Evolutionary conservation across 306 rosid genomes (phyloP).

Genomic region (Abrus precatorius): DNA sequence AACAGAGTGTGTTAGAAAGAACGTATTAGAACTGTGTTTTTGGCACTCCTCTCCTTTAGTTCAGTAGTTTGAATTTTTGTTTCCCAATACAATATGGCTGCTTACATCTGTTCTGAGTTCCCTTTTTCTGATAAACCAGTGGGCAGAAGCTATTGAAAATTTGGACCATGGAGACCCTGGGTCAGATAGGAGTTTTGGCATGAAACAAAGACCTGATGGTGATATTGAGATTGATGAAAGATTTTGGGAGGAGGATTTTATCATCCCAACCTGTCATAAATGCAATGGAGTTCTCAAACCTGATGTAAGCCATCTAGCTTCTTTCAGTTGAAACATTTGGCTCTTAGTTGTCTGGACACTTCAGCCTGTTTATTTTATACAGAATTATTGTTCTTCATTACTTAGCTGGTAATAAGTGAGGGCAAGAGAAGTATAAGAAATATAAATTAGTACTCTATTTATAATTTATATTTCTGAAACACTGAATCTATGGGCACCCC

Average conservation of each 20-base stretch:
- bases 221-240: conserved; percentile 94
- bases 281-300: conserved; percentile 95
- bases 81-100: conserved; percentile 29
- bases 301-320: conserved; percentile 67
- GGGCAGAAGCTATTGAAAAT: conserved; percentile 91
- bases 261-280: conserved; percentile 80
- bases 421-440: conserved; percentile 4
- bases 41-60: too few species aligned
- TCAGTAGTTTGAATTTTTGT: conserved; percentile 17
- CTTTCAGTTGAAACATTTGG: conserved; percentile 33
- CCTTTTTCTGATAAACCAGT: conserved; percentile 57
- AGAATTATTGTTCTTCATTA: conserved; percentile 9
- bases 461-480: conserved; percentile 9
- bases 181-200: conserved; percentile 90
- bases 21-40: too few species aligned
- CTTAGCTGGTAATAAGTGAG: conserved; percentile 21
- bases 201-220: conserved; percentile 98
- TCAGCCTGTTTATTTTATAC: neutral
- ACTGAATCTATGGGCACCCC: neutral
- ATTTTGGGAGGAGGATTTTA: conserved; percentile 92
- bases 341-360: conserved; percentile 26
- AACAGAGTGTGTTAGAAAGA: too few species aligned
- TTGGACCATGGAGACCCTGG: conserved; percentile 79
- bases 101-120: conserved; percentile 31
- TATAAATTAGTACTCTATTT: neutral